Base-by-base conservation (phyloP, 2,329 filamentous ascomycete genomes). In the Sclerotinia trifoliorum region DNA sequence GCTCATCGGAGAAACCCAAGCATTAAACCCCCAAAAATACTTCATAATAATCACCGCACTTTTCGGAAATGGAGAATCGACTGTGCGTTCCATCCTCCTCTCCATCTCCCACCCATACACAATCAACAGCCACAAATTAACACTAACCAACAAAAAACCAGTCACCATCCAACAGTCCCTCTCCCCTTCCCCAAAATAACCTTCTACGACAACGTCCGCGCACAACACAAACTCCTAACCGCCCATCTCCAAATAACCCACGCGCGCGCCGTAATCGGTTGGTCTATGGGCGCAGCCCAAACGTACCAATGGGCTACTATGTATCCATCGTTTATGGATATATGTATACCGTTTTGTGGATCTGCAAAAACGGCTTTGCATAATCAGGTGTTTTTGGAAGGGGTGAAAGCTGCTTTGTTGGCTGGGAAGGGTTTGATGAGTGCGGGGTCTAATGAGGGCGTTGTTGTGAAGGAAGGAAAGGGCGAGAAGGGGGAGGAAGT, bases 201-300 rank as follows among this genome's bases (percentile, higher is more conserved):
- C 0, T 86, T 91, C 75, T 89, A 89, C 75, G 89, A 92, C 74
- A 91, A 91, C 71, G 87, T 91, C 5, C 80, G 83, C 39, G 89
- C 89, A 6, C 89, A 92, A 75, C 78, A 91, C 73, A 80, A 83
- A 58, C 83, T 91, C 0, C 80, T 91, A n/a, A 90, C 88, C 2
- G 81, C 89, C 74, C 83, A 86, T 58, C 78, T 92, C 2, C 82
- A 83, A 0, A 80, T 91, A 71, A 83, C 79, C 15, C 88, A 89
- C 77, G 81, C 87, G 1, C 80, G 82, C 29, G 86, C 86, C 11
- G 88, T 91, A 0, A 73, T 90, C 0, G 89, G 89, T 0, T 91
- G 89, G 88, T 87, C 84, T 10, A 91, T 92, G 89, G 89, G 88
- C 2, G 89, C 85, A 0, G 88, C 81, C 0, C 89, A 91, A 76